phyloP scores from a whole-genome alignment of 2,329 filamentous ascomycete species.

The Rhynchosporium graminicola region DNA sequence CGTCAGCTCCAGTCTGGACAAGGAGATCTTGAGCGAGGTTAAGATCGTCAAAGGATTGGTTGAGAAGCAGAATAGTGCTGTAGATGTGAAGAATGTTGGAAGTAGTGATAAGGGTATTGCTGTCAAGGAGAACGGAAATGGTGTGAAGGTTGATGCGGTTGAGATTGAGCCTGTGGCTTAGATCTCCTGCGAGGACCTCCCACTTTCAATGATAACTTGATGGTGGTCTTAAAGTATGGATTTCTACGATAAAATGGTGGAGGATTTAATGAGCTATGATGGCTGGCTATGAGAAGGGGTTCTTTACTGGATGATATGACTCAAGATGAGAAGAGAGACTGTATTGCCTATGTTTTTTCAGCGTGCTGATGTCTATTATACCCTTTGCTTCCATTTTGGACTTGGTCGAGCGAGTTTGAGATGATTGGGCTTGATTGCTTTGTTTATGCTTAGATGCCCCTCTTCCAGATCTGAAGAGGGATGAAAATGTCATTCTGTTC shows the following conservation, averaged over 20 bases:
- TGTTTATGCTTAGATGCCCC: background rate
- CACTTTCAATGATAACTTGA: background rate
- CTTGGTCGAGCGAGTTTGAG: constrained; percentile 1
- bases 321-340: background rate
- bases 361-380: constrained; percentile 22
- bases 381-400: constrained; percentile 21
- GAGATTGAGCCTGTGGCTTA: constrained; percentile 24
- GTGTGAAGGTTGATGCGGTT: constrained; percentile 25
- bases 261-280: constrained; percentile 1
- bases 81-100: constrained; percentile 21
- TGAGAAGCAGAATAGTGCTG: constrained; percentile 14
- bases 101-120: constrained; percentile 28
- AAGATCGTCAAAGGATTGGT: constrained; percentile 22
- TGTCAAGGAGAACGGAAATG: constrained; percentile 28
- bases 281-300: background rate
- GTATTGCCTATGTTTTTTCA: constrained; percentile 11
- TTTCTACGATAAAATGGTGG: constrained; percentile 16
- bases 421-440: background rate
- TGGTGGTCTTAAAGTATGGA: background rate
- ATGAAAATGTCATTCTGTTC: background rate
- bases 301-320: background rate
- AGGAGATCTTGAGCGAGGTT: constrained; percentile 24
- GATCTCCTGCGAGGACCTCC: background rate
- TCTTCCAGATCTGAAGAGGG: background rate
- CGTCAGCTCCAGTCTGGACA: constrained; percentile 5